These are phyloP conservation scores for Physcomitrellopsis africana DNA, from an alignment of 225 moss, liverwort and hornwort species.

Conservation along the genomic window DNA sequence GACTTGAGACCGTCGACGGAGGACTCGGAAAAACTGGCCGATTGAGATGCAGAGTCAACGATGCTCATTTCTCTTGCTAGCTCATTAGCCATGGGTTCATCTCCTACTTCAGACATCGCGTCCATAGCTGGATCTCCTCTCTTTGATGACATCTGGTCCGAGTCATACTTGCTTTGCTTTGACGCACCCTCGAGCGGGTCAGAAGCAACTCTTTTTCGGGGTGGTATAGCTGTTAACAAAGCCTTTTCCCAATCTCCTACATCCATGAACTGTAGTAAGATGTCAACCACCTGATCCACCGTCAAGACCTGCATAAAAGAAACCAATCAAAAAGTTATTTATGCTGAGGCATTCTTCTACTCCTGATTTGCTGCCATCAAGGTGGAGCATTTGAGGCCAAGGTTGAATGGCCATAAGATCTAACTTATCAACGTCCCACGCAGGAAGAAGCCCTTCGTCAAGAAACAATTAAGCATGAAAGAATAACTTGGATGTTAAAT, in stretches of 20 bases:
- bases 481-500: neutral
- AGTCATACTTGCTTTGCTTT: constrained; percentile 14
- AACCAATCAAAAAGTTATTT: too few species aligned
- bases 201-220: constrained; percentile 52
- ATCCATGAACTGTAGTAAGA: constrained; percentile 55
- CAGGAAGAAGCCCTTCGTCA: neutral
- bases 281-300: constrained; percentile 70
- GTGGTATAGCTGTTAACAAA: constrained; percentile 54
- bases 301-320: constrained; percentile 53
- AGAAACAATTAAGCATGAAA: neutral
- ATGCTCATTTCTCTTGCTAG: constrained; percentile 22
- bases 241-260: constrained; percentile 61
- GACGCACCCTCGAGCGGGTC: constrained; percentile 25
- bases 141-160: constrained; percentile 11
- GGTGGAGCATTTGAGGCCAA: neutral
- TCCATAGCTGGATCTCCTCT: constrained; percentile 30
- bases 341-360: neutral
- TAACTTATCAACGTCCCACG: neutral
- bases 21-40: constrained; percentile 22
- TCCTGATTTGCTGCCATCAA: neutral
- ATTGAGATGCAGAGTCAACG: constrained; percentile 12
- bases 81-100: constrained; percentile 21
- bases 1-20: neutral
- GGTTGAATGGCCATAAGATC: neutral
- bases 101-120: constrained; percentile 36